A percentile compares a stretch with the other conserved stretches of the same genome.
phyloP scores from a whole-genome alignment of 208 protist species.

The Leptomonas pyrrhocoris region DNA sequence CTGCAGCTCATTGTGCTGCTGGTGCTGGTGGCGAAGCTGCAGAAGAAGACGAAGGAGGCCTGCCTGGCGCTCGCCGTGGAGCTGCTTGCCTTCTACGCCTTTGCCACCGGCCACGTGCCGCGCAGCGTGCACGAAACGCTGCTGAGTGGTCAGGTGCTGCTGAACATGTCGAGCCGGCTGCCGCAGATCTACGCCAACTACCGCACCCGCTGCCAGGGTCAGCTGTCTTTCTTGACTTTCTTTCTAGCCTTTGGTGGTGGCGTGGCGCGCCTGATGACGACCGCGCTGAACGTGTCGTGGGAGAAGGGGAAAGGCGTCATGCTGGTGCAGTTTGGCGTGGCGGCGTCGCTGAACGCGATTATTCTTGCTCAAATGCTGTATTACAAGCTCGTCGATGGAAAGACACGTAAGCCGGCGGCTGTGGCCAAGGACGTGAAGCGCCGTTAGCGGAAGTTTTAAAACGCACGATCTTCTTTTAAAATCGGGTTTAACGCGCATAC shows the following conservation, averaged over 20 bases:
- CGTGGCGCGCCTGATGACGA: slow-evolving; percentile 75
- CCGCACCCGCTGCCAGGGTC: slow-evolving; percentile 63
- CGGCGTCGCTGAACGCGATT: slow-evolving; percentile 61
- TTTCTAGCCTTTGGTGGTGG: slow-evolving; percentile 81
- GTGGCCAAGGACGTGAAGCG: not conserved
- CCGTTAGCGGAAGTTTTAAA: not conserved
- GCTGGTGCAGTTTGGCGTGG: slow-evolving; percentile 64
- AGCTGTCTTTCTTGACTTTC: slow-evolving; percentile 86
- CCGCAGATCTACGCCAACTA: slow-evolving; percentile 83
- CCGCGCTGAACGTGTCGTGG: slow-evolving; percentile 77
- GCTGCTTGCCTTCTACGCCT: slow-evolving; percentile 34
- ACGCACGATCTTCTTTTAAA: not conserved
- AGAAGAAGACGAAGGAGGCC: slow-evolving; percentile 43
- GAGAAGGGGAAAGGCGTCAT: slow-evolving; percentile 80
- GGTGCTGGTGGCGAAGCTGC: slow-evolving; percentile 63
- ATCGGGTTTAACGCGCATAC: no score
- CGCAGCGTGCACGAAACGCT: slow-evolving; percentile 55
- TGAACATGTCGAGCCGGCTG: slow-evolving; percentile 73
- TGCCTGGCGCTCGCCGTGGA: slow-evolving; percentile 38
- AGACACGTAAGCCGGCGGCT: not conserved
- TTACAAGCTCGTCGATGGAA: slow-evolving; percentile 39
- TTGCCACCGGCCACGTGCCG: slow-evolving; percentile 53
- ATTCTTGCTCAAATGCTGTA: slow-evolving; percentile 76
- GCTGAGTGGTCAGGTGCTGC: slow-evolving; percentile 63
- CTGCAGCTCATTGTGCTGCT: slow-evolving; percentile 69